phyloP scores from a whole-genome alignment of 495 filamentous ascomycete species.

The Talaromyces proteolyticus region DNA sequence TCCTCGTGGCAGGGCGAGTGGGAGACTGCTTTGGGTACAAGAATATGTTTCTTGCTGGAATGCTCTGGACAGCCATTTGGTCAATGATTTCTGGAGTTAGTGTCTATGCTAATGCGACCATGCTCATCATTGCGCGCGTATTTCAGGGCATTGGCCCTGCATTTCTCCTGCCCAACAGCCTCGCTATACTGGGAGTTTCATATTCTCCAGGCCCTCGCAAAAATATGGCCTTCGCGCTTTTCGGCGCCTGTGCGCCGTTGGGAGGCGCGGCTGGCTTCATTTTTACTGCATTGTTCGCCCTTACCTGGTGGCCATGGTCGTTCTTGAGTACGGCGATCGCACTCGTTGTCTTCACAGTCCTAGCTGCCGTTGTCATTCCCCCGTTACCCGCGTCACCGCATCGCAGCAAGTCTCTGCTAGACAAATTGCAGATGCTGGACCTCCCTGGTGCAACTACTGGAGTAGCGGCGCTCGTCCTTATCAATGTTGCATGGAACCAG shows the following conservation, averaged over 20 bases:
- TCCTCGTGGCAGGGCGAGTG: conserved; percentile 54
- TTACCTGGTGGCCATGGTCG: conserved; percentile 63
- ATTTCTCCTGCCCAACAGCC: conserved; percentile 53
- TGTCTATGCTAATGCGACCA: conserved; percentile 39
- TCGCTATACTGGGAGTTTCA: conserved; percentile 55
- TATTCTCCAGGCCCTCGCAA: conserved; percentile 50
- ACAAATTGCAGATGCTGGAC: conserved; percentile 26
- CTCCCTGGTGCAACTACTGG: conserved; percentile 33
- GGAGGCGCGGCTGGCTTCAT: conserved; percentile 46
- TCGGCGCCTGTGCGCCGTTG: conserved; percentile 55
- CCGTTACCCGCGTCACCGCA: no score
- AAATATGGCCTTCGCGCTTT: conserved; percentile 58
- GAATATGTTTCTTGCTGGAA: conserved; percentile 49
- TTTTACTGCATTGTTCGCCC: conserved; percentile 44
- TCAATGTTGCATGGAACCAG: no score
- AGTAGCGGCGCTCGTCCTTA: conserved; percentile 25
- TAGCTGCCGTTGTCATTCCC: conserved; percentile 27
- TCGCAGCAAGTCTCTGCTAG: neutral
- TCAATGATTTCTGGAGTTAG: conserved; percentile 45
- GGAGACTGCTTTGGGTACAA: conserved; percentile 58
- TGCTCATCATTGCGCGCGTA: conserved; percentile 54
- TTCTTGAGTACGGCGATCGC: conserved; percentile 52
- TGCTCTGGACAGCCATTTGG: conserved; percentile 54
- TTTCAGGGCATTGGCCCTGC: conserved; percentile 58
- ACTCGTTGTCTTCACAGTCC: conserved; percentile 20